Conservation (phyloP, 768 basidiomycete genomes). For the Melanogaster broomeanus region DNA sequence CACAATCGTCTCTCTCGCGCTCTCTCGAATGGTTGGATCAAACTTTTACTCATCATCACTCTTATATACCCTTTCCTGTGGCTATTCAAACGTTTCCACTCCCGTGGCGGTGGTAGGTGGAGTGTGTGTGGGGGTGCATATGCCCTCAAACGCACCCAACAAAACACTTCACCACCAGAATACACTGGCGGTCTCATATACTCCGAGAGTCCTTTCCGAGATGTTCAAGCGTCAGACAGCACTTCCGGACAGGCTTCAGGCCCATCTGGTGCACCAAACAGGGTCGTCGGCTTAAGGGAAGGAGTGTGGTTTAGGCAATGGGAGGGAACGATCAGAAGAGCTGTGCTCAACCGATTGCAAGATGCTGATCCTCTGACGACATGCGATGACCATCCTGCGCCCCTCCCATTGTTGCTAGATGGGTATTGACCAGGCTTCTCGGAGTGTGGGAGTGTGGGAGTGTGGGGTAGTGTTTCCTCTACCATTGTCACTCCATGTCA, state of each 20-base stretch:
- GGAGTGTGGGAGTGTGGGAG: no score
- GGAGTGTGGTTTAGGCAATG: slow-evolving; percentile 80
- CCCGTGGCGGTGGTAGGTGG: slow-evolving; percentile 73
- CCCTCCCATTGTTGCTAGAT: slow-evolving; percentile 24
- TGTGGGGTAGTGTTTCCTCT: no score
- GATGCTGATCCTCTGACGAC: slow-evolving; percentile 34
- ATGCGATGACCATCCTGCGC: slow-evolving; percentile 18
- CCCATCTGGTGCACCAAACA: slow-evolving; percentile 34
- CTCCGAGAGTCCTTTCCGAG: slow-evolving; percentile 5
- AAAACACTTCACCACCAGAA: slow-evolving; percentile 14
- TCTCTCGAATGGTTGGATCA: slow-evolving; percentile 72
- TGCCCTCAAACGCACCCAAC: slow-evolving; percentile 53
- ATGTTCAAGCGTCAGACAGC: neutral
- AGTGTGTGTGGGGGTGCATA: slow-evolving; percentile 76
- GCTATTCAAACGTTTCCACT: slow-evolving; percentile 72
- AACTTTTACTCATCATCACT: slow-evolving; percentile 64
- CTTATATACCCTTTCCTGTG: slow-evolving; percentile 81
- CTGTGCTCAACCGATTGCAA: slow-evolving; percentile 49
- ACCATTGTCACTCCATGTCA: no score
- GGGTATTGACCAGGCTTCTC: no score
- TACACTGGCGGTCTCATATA: slow-evolving; percentile 1
- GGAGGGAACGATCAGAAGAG: slow-evolving; percentile 67
- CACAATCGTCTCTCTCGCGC: slow-evolving; percentile 64
- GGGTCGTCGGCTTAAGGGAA: slow-evolving; percentile 62
- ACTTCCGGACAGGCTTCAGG: slow-evolving; percentile 16